phyloP scores from a whole-genome alignment of 1,284 basidiomycete species.

The Hypsizygus ulmarius region DNA sequence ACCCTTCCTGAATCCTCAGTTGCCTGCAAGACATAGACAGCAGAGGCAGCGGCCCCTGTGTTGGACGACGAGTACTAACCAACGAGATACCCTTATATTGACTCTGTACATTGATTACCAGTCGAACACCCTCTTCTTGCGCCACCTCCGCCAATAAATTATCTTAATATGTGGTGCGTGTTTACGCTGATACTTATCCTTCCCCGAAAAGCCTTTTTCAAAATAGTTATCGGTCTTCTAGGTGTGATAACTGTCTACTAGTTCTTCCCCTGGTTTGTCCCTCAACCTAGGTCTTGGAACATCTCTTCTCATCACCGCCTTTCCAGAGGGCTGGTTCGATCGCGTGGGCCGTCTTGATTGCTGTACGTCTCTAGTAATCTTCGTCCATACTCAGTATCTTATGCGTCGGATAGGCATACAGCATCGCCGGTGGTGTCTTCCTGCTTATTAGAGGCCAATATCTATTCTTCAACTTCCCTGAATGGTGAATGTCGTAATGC shows the following conservation, averaged over 20 bases:
- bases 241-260: conserved; percentile 74
- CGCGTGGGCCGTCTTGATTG: conserved; percentile 66
- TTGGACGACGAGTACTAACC: conserved; percentile 10
- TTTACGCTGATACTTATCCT: conserved; percentile 12
- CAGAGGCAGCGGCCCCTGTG: conserved; percentile 13
- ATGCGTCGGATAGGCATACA: conserved; percentile 50
- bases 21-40: conserved; percentile 12
- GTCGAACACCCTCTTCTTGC: conserved; percentile 11
- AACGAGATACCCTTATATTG: conserved; percentile 7
- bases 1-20: conserved; percentile 8
- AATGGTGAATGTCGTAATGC: conserved; percentile 47
- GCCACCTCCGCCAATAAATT: conserved; percentile 13
- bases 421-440: conserved; percentile 66
- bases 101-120: neutral
- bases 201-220: conserved; percentile 12
- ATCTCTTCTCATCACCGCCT: conserved; percentile 30
- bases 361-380: conserved; percentile 39
- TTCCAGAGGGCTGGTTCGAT: conserved; percentile 68
- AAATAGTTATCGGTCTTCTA: conserved; percentile 24
- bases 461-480: conserved; percentile 68
- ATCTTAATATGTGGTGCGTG: conserved; percentile 32
- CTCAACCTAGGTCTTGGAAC: conserved; percentile 11
- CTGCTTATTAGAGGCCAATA: conserved; percentile 65
- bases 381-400: conserved; percentile 1
- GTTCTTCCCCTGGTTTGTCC: conserved; percentile 61